These are phyloP conservation scores for Quercus phellos DNA, from an alignment of 331 rosid species.

Conservation along the genomic window DNA sequence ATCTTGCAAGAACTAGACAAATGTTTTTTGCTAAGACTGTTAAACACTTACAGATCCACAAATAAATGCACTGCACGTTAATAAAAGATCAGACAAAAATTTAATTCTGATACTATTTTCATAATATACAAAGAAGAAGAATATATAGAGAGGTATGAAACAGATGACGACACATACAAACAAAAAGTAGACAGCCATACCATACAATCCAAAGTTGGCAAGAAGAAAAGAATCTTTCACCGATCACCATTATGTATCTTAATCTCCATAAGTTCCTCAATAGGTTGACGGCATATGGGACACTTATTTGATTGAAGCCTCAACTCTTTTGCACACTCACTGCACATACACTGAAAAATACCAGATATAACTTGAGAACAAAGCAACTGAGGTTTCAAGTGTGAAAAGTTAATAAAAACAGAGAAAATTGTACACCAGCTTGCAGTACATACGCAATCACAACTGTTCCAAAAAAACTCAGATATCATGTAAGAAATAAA, in stretches of 20 bases:
- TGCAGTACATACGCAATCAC: background rate
- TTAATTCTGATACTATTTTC: background rate
- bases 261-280: conserved; percentile 81
- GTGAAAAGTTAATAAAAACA: background rate
- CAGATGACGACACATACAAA: conserved; percentile 16
- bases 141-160: conserved; percentile 1
- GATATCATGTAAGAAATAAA: background rate
- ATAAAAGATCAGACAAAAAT: background rate
- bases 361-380: conserved; percentile 3
- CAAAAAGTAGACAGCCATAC: conserved; percentile 29
- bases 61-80: conserved; percentile 6
- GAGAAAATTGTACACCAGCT: background rate
- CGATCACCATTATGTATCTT: conserved; percentile 46
- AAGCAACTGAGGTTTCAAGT: background rate
- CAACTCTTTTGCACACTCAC: conserved; percentile 81
- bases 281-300: conserved; percentile 94
- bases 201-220: conserved; percentile 33
- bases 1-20: conserved; percentile 4
- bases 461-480: background rate
- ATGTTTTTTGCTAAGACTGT: conserved; percentile 16
- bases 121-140: conserved; percentile 32
- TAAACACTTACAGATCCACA: conserved; percentile 11
- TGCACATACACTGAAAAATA: conserved; percentile 76
- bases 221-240: conserved; percentile 32
- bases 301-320: conserved; percentile 72